Evolutionary conservation across 495 filamentous ascomycete species (phyloP).

Genomic region (Hypomontagnella submonticulosa): DNA sequence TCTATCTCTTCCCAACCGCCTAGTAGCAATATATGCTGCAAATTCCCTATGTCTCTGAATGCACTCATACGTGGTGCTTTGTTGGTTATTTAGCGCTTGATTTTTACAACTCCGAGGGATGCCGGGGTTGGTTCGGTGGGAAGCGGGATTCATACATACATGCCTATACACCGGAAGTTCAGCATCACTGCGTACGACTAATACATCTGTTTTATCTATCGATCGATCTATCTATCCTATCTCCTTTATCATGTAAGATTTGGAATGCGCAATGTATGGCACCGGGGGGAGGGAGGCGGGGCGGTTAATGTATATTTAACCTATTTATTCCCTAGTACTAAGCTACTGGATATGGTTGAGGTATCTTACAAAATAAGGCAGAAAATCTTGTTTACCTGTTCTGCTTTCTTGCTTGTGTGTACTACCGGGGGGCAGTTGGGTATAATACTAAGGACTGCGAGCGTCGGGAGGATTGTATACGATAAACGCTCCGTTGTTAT

Average conservation of each 20-base stretch:
- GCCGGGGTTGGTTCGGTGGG: slow-evolving; percentile 29
- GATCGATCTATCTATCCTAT: neutral
- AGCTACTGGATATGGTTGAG: neutral
- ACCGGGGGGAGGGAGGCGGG: slow-evolving; percentile 11
- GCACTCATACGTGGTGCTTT: slow-evolving; percentile 11
- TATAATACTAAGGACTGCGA: slow-evolving; percentile 28
- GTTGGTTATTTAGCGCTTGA: slow-evolving; percentile 27
- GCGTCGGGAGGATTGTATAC: slow-evolving; percentile 8
- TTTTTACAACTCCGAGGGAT: slow-evolving; percentile 27
- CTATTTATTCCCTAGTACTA: too few relatives aligned
- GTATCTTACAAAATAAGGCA: slow-evolving; percentile 1
- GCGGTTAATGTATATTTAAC: neutral
- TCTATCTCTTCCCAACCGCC: neutral
- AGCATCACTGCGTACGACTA: slow-evolving; percentile 43
- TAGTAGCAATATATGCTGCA: slow-evolving; percentile 1
- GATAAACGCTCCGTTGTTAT: neutral
- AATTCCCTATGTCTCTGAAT: slow-evolving; percentile 23
- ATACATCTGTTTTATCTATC: slow-evolving; percentile 25
- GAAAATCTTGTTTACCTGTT: neutral
- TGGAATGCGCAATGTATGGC: slow-evolving; percentile 15
- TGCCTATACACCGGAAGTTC: slow-evolving; percentile 23
- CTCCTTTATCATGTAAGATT: slow-evolving; percentile 10
- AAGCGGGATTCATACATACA: slow-evolving; percentile 12
- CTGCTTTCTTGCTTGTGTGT: slow-evolving; percentile 19
- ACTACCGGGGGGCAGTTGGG: slow-evolving; percentile 5